Conservation (phyloP, 2,329 filamentous ascomycete species). For the Shiraia sp. region DNA sequence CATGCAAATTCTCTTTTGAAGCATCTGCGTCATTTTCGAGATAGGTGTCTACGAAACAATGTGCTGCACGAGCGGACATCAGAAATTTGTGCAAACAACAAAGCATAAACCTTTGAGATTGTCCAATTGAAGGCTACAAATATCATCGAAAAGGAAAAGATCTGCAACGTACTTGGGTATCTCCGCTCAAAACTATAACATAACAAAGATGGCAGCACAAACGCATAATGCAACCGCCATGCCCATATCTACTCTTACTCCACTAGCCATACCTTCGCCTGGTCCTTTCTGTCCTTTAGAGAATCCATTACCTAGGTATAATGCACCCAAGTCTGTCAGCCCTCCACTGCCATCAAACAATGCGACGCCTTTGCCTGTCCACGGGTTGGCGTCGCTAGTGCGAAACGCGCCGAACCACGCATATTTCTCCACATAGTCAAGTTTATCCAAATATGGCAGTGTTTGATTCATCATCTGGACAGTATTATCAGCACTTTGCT, state of each 20-base stretch:
- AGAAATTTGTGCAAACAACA: too few species aligned
- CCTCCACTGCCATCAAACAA: constrained; percentile 38
- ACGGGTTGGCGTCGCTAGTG: constrained; percentile 37
- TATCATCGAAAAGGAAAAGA: background rate
- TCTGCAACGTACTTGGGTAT: background rate
- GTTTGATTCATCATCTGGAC: constrained; percentile 72
- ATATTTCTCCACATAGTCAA: constrained; percentile 51
- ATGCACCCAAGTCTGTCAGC: constrained; percentile 35
- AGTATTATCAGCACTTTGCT: constrained; percentile 60
- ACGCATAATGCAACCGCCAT: constrained; percentile 10
- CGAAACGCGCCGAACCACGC: constrained; percentile 44
- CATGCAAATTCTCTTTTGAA: too few species aligned
- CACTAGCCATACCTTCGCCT: constrained; percentile 17
- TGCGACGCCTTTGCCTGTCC: constrained; percentile 42
- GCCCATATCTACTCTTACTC: constrained; percentile 8
- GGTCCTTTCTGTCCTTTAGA: constrained; percentile 36
- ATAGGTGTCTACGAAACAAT: too few species aligned
- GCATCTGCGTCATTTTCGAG: too few species aligned
- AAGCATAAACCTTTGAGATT: too few species aligned
- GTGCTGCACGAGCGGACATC: too few species aligned
- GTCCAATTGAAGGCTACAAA: background rate
- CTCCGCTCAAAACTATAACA: constrained; percentile 5
- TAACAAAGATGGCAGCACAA: constrained; percentile 4
- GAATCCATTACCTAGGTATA: constrained; percentile 39
- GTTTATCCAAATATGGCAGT: constrained; percentile 67